Evolutionary conservation across 257 asterid genomes (phyloP), one percentile per base, ranked within the genome.

Genomic region (Handroanthus guayacan): DNA sequence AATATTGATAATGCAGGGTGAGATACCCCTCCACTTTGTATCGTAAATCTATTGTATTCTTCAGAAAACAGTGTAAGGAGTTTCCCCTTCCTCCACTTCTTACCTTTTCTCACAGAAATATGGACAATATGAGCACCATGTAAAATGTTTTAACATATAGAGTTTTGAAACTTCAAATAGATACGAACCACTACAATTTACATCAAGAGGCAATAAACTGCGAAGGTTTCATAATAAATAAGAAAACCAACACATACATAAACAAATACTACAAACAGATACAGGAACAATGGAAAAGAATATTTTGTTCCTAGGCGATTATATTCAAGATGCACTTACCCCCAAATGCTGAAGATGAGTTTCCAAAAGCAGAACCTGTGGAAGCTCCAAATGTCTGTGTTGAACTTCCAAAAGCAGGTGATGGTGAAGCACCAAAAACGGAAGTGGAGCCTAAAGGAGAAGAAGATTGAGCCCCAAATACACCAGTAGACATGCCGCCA

Each of bases 401-500:
- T 62, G 96, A 82, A 84, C 85, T 87, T 89, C 97, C 98, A 84
- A 93, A 91, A 66, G 95, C 91, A 83, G 99, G 90, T 44, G 98
- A 82, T n/a, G 98, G 90, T 13, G 97, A 82, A 80, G 97, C 92
- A 73, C 98, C 99, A 78, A 92, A 95, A 25, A 89, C 97, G 4
- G 97, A 85, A 77, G 90, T 87, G 31, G 98, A 92, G 41, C 98
- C 93, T 84, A 95, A 77, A 69, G 96, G 90, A 71, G 97, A 89
- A 64, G 99, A 92, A 62, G 92, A 86, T 45, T 86, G 97, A 78
- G 85, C 86, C 47, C 99, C 99, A 81, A 95, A 95, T 43, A 88
- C 98, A 76, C 97, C 98, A 67, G 99, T 91, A 57, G 97, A 89
- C 79, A 87, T 95, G 84, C 97, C 89, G 52, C 97, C 97, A 66